Evolutionary conservation across 805 yeast genomes (phyloP), one percentile per base, ranked within the genome.

Genomic region (Metschnikowia anglica): DNA sequence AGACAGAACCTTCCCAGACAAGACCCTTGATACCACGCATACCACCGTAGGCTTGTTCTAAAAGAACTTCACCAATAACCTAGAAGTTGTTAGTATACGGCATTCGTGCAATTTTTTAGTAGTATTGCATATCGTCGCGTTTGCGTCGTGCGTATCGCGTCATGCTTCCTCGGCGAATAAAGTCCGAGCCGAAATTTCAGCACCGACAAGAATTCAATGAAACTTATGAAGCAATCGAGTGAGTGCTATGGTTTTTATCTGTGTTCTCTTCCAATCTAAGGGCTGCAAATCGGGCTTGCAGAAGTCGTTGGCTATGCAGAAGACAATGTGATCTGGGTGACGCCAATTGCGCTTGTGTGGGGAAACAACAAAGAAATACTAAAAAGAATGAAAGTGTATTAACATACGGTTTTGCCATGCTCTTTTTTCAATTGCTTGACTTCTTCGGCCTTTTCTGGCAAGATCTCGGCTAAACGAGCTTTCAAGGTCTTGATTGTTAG

Each of bases 401-500:
- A 62, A 74, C 79, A 60, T 68, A 74, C 85, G 62, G 86, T 79
- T 66, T 82, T 77, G 59, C 98, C 99, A 69, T 91, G 79, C 61
- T 89, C 95, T 68, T 87, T 77, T 72, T 91, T 89, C 68, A 91
- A 82, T 59, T 82, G 79, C 74, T 85, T 86, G 70, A 93, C 84
- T 74, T 89, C 88, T 68, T 88, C 97, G 57, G 85, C 85, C 76
- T 87, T 87, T 61, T 79, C 89, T 54, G 98, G 98, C 66, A 90
- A 80, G 54, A 88, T 76, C 63, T 88, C 95, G 44, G 89, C 95
- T 65, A 93, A 90, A 66, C 95, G 83, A 72, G 93, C 96, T 72
- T 93, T 93, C 60, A 93, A 78, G 52, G 97, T 83, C 76, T 79
- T 63, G 42, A 61, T 21, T 12, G 60, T 50, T 50, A 52, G 54